These are phyloP conservation scores for Tephrocybe sp. DNA, from an alignment of 768 basidiomycete species.

Conservation along the genomic window DNA sequence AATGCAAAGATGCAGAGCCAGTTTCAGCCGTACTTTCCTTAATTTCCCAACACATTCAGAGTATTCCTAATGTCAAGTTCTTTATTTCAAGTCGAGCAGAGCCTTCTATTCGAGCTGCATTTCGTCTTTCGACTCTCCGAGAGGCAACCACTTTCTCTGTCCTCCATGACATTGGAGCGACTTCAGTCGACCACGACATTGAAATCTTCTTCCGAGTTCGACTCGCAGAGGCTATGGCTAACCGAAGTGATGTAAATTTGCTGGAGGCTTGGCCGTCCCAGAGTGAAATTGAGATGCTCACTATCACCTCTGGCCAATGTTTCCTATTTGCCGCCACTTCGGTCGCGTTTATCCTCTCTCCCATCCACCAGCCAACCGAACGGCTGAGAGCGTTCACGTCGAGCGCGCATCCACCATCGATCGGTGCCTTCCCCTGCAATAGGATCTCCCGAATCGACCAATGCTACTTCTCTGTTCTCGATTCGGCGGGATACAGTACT, in stretches of 20 bases:
- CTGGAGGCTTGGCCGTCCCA: not conserved
- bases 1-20: not conserved
- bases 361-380: not conserved
- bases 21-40: not conserved
- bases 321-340: not conserved
- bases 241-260: not conserved
- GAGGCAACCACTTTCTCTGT: not conserved
- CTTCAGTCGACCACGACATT: not conserved
- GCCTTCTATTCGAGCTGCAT: not conserved
- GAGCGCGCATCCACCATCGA: not conserved
- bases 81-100: slow-evolving; percentile 2
- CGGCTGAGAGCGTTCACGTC: not conserved
- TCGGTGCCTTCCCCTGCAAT: no score
- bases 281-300: not conserved
- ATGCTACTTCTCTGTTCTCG: not conserved
- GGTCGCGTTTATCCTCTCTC: not conserved
- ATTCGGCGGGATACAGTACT: not conserved
- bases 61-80: not conserved
- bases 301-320: not conserved
- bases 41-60: not conserved
- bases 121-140: not conserved
- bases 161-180: not conserved
- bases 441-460: no score
- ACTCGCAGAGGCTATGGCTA: not conserved
- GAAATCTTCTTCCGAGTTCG: not conserved